phyloP scores from a whole-genome alignment of 352 stramenopile genomes.

The Globisporangium cylindrosporum region DNA sequence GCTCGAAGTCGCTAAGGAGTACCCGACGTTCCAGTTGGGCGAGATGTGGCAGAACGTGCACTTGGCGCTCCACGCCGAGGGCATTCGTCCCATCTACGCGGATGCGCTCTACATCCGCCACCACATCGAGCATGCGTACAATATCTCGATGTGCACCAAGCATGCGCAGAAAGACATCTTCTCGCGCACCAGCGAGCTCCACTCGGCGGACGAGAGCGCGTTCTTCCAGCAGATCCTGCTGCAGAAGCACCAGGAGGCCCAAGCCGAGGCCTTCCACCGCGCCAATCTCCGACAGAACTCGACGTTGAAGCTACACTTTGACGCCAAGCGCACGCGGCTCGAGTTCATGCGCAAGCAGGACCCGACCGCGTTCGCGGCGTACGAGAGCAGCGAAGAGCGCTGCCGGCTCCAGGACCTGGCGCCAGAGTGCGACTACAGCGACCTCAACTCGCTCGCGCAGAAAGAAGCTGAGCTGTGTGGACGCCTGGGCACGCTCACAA shows the following conservation, averaged over 20 bases:
- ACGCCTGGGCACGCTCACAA: slow-evolving; percentile 48
- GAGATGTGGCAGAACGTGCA: slow-evolving; percentile 79
- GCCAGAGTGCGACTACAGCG: slow-evolving; percentile 41
- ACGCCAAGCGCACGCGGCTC: slow-evolving; percentile 67
- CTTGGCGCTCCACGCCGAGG: slow-evolving; percentile 54
- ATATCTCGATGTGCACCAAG: slow-evolving; percentile 62
- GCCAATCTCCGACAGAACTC: slow-evolving; percentile 60
- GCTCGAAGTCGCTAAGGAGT: slow-evolving; percentile 76
- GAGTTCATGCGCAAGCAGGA: slow-evolving; percentile 70
- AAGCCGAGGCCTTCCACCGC: slow-evolving; percentile 55
- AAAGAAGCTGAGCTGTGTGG: slow-evolving; percentile 61
- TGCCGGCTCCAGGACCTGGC: slow-evolving; percentile 46
- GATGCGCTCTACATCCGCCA: slow-evolving; percentile 69
- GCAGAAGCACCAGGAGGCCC: slow-evolving; percentile 69
- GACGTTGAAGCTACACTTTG: slow-evolving; percentile 70
- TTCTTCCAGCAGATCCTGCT: slow-evolving; percentile 55
- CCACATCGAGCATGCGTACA: slow-evolving; percentile 75
- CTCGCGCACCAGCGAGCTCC: slow-evolving; percentile 18
- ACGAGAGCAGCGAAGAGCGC: slow-evolving; percentile 38
- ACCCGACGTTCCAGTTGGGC: slow-evolving; percentile 57
- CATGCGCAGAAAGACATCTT: slow-evolving; percentile 55
- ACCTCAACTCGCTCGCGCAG: slow-evolving; percentile 43
- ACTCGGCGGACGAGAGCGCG: slow-evolving; percentile 24
- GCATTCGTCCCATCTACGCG: slow-evolving; percentile 67
- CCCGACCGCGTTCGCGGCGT: slow-evolving; percentile 44